A percentile compares a stretch with the other conserved stretches of the same genome.
Evolutionary conservation across 2,329 filamentous ascomycete genomes (phyloP).

Genomic region (Diplocarpon rosae): DNA sequence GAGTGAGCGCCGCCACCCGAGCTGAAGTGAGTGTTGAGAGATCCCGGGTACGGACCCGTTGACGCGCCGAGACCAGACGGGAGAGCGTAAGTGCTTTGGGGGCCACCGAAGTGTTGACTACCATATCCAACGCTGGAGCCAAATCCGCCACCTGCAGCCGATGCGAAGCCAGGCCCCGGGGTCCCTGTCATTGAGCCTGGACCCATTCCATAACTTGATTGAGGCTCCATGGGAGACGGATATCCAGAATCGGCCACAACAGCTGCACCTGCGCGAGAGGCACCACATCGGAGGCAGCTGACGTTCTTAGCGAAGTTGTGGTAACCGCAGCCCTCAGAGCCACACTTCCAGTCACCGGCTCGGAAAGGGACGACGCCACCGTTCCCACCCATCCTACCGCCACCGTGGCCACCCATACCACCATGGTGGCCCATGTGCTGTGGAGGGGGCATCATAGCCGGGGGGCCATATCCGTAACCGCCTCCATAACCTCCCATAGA

Average conservation of each 20-base stretch:
- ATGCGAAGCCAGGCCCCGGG: constrained; percentile 67
- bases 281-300: constrained; percentile 90
- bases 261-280: constrained; percentile 83
- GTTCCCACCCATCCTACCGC: constrained; percentile 66
- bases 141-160: constrained; percentile 56
- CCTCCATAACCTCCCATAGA: constrained; percentile 52
- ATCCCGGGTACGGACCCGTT: constrained; percentile 61
- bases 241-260: constrained; percentile 92
- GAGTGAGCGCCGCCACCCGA: constrained; percentile 70
- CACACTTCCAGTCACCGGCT: constrained; percentile 98
- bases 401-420: constrained; percentile 41
- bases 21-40: constrained; percentile 70
- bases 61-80: constrained; percentile 75
- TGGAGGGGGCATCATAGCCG: constrained; percentile 68
- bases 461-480: constrained; percentile 57
- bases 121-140: constrained; percentile 51
- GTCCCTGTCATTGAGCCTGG: constrained; percentile 79
- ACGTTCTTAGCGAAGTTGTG: constrained; percentile 99
- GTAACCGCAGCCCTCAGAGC: constrained; percentile 92
- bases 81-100: constrained; percentile 79
- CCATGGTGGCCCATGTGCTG: constrained; percentile 59
- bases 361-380: constrained; percentile 90
- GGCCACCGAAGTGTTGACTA: constrained; percentile 75
- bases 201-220: constrained; percentile 74
- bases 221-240: constrained; percentile 78